Conservation (phyloP, 2,329 filamentous ascomycete species). For the Coniochaeta ligniaria region DNA sequence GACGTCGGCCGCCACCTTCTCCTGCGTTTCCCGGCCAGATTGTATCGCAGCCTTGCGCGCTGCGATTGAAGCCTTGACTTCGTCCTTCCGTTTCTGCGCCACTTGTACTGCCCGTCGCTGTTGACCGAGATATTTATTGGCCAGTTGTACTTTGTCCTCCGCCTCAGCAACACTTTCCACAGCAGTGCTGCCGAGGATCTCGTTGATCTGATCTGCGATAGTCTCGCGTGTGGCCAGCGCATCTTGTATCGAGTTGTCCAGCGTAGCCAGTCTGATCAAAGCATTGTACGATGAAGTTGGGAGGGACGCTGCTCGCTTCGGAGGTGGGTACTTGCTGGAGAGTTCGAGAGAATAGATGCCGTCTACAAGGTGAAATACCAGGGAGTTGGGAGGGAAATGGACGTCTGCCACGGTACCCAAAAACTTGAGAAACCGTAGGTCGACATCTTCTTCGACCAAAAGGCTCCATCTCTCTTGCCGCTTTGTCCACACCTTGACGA, state of each 20-base stretch:
- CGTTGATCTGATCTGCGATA: conserved; percentile 72
- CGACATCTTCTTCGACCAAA: conserved; percentile 65
- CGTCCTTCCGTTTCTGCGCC: conserved; percentile 55
- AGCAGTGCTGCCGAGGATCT: conserved; percentile 36
- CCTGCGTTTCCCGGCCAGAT: conserved; percentile 52
- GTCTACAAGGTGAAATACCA: conserved; percentile 80
- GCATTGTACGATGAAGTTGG: conserved; percentile 78
- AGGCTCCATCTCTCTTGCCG: conserved; percentile 48
- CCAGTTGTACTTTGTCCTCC: conserved; percentile 39
- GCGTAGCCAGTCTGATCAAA: conserved; percentile 78
- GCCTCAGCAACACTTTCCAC: conserved; percentile 31
- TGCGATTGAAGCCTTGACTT: conserved; percentile 59
- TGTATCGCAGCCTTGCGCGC: conserved; percentile 62
- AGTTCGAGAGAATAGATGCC: conserved; percentile 80
- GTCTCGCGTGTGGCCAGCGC: conserved; percentile 69
- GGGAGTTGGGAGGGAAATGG: conserved; percentile 70
- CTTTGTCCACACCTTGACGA: conserved; percentile 68
- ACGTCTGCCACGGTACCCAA: conserved; percentile 66
- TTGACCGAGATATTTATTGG: conserved; percentile 46
- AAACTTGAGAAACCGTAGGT: conserved; percentile 69
- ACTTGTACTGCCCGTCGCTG: conserved; percentile 61
- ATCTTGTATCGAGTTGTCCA: conserved; percentile 88
- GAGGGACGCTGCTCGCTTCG: conserved; percentile 43
- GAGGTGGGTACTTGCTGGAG: conserved; percentile 39
- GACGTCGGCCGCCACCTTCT: conserved; percentile 52